phyloP scores from a whole-genome alignment of 148 eudicot species.

The Vaccinium myrtillus region DNA sequence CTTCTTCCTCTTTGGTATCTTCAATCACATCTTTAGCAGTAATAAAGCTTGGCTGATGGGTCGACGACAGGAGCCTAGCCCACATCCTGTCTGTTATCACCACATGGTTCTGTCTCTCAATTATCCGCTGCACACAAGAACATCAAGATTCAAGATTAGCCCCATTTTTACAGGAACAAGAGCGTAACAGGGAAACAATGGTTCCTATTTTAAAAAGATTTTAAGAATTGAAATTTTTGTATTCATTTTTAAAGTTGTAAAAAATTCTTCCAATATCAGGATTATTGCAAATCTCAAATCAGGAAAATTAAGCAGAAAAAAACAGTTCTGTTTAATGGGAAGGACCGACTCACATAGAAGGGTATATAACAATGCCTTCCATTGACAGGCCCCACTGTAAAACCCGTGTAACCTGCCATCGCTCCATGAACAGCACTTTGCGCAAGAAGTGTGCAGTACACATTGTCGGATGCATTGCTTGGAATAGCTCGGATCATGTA shows the following conservation, averaged over 20 bases:
- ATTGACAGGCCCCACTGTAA: constrained; percentile 82
- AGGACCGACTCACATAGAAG: constrained; percentile 63
- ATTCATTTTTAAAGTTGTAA: not conserved
- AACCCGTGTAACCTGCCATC: constrained; percentile 97
- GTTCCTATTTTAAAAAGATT: not conserved
- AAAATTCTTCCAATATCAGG: constrained; percentile 12
- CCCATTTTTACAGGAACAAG: not conserved
- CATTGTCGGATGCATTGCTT: constrained; percentile 91
- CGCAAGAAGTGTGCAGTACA: constrained; percentile 95
- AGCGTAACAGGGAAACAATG: not conserved
- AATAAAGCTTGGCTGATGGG: constrained; percentile 72
- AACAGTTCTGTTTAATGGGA: not conserved
- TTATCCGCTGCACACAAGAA: constrained; percentile 38
- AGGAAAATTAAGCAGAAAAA: constrained; percentile 16
- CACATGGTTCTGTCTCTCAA: constrained; percentile 46
- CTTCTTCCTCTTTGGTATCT: constrained; percentile 27
- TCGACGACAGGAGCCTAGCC: constrained; percentile 69
- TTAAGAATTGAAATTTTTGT: not conserved
- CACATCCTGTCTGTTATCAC: constrained; percentile 72
- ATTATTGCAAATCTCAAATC: constrained; percentile 25
- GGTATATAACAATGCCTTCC: constrained; percentile 93
- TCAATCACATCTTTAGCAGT: constrained; percentile 27
- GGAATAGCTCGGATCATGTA: constrained; percentile 99
- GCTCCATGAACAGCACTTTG: constrained; percentile 99
- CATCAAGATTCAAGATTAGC: not conserved